These are phyloP conservation scores for Pontederia crassipes DNA, from an alignment of 176 grass and related monocot species.

Conservation along the genomic window DNA sequence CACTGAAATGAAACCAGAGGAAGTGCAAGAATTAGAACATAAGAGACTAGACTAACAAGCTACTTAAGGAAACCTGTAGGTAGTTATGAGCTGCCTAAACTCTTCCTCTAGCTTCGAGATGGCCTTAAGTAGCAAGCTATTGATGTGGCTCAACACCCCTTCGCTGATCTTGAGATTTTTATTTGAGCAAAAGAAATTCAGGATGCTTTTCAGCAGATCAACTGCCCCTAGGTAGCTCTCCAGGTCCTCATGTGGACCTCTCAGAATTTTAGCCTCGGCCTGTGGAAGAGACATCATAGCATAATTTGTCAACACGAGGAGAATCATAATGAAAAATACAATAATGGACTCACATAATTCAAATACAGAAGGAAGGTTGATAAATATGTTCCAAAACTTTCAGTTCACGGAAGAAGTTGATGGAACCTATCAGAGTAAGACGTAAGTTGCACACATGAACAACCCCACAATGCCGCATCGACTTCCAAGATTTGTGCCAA, in stretches of 20 bases:
- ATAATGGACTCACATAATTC: background rate
- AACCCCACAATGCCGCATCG: too few species aligned
- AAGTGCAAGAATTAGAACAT: background rate
- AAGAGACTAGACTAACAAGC: background rate
- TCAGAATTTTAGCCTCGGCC: slow-evolving; percentile 70
- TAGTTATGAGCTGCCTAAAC: slow-evolving; percentile 60
- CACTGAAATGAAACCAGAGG: background rate
- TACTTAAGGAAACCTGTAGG: slow-evolving; percentile 39
- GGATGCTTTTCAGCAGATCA: slow-evolving; percentile 58
- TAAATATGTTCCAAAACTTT: too few species aligned
- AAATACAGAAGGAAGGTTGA: background rate
- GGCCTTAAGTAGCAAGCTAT: slow-evolving; percentile 60
- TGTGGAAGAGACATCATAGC: slow-evolving; percentile 9
- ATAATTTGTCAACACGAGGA: background rate
- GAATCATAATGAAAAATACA: background rate
- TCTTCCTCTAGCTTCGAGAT: slow-evolving; percentile 73
- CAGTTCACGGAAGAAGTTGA: too few species aligned
- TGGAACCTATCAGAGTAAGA: too few species aligned
- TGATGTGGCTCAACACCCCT: slow-evolving; percentile 57
- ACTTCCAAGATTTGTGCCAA: too few species aligned
- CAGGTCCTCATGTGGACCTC: slow-evolving; percentile 84
- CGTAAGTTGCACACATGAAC: too few species aligned
- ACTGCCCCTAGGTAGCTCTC: slow-evolving; percentile 78
- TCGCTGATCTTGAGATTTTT: slow-evolving; percentile 71
- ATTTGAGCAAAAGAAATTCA: slow-evolving; percentile 52